Percentiles rank a stretch among this genome's conserved stretches.
phyloP scores from a whole-genome alignment of 176 grass and related monocot genomes.

The Avena insularis region DNA sequence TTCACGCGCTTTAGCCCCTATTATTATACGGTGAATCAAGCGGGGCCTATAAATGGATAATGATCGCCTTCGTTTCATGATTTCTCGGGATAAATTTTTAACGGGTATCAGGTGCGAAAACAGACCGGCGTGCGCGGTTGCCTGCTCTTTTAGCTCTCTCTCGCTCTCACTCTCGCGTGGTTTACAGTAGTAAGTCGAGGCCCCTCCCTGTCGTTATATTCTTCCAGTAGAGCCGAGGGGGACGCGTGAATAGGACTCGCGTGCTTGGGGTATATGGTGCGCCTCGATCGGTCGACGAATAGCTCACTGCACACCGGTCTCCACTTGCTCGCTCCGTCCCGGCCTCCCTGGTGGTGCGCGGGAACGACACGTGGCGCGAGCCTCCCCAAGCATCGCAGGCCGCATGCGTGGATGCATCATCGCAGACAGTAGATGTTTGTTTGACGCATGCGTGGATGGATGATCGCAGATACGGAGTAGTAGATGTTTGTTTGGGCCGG shows the following conservation, averaged over 20 bases:
- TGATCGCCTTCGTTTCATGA: not conserved
- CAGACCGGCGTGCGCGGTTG: not conserved
- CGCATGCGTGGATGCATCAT: not conserved
- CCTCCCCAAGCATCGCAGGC: slow-evolving; percentile 4
- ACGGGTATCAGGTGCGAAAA: not conserved
- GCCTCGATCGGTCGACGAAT: not conserved
- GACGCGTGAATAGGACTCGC: slow-evolving; percentile 32
- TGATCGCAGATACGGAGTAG: not conserved
- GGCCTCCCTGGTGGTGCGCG: not conserved
- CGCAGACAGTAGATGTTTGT: not conserved
- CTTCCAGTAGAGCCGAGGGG: slow-evolving; percentile 46
- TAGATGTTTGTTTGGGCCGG: not conserved
- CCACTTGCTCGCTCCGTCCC: not conserved
- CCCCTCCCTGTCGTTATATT: slow-evolving; percentile 16
- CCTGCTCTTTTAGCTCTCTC: not conserved
- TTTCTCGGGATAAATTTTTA: not conserved
- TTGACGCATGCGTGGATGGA: too few relatives aligned
- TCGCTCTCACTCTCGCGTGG: not conserved
- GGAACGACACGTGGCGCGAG: slow-evolving; percentile 4
- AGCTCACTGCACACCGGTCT: not conserved
- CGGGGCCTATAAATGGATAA: not conserved
- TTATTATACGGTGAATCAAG: too few relatives aligned
- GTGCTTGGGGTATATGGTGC: not conserved
- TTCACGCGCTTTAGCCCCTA: too few relatives aligned
- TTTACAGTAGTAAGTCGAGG: slow-evolving; percentile 12